These are phyloP conservation scores for Mycena venus DNA, from an alignment of 768 basidiomycete species.

Conservation along the genomic window DNA sequence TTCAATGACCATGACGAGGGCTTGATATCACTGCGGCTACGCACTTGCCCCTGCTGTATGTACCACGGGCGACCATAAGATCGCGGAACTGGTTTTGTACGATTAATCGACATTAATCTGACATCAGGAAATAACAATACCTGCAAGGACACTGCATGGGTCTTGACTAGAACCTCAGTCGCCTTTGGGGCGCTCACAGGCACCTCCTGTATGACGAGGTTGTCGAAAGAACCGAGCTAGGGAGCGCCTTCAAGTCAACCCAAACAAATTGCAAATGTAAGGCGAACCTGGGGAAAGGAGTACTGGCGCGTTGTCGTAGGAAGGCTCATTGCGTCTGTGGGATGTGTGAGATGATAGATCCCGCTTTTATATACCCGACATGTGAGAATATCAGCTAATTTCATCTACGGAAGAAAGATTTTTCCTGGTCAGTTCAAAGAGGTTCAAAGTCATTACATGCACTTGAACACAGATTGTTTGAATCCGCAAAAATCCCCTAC, in stretches of 20 bases:
- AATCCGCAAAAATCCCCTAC: too few species aligned
- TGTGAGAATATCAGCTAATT: too few species aligned
- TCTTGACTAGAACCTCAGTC: conserved; percentile 66
- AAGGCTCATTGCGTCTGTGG: too few species aligned
- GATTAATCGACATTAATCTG: too few species aligned
- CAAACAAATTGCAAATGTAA: background rate
- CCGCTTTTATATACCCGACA: too few species aligned
- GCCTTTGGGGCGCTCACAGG: conserved; percentile 50
- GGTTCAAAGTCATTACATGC: too few species aligned
- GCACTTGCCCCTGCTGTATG: conserved; percentile 53
- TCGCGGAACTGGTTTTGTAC: conserved; percentile 60
- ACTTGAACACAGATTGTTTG: too few species aligned
- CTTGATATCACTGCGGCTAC: background rate
- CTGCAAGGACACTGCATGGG: conserved; percentile 71
- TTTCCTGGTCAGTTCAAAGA: too few species aligned
- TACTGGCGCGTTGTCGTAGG: conserved; percentile 50
- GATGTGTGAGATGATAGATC: too few species aligned
- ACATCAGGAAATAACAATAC: conserved; percentile 34
- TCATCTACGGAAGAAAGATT: too few species aligned
- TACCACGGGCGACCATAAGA: conserved; percentile 54
- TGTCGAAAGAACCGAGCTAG: conserved; percentile 39
- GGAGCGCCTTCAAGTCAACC: background rate
- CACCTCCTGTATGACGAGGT: conserved; percentile 43
- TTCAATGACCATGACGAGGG: background rate
- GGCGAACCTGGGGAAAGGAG: conserved; percentile 11